These are phyloP conservation scores for Russula vinacea DNA, from an alignment of 768 basidiomycete species.

Conservation along the genomic window DNA sequence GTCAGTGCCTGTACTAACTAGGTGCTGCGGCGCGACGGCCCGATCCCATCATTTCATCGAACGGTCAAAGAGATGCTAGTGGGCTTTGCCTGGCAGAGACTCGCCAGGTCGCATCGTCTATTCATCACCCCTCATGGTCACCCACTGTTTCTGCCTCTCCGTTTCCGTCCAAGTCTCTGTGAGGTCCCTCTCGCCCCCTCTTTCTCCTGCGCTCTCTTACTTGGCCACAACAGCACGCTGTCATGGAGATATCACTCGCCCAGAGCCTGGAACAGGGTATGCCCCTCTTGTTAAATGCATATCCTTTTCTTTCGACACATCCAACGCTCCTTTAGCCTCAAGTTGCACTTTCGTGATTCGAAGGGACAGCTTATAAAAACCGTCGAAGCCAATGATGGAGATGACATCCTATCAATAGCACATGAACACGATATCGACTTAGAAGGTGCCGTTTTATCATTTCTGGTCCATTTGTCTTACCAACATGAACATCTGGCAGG, in stretches of 20 bases:
- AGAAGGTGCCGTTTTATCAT: constrained; percentile 57
- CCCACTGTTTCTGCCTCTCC: neutral
- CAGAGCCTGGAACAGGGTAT: constrained; percentile 67
- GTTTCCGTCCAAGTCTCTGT: constrained; percentile 15
- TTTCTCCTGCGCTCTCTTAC: neutral
- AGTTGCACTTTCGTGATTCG: constrained; percentile 84
- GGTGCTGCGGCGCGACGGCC: constrained; percentile 6
- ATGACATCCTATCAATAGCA: constrained; percentile 85
- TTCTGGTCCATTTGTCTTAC: constrained; percentile 2
- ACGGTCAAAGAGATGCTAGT: neutral
- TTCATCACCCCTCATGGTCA: neutral
- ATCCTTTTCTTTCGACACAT: neutral
- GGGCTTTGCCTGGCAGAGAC: constrained; percentile 12
- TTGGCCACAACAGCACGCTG: constrained; percentile 26
- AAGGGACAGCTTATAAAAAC: constrained; percentile 83
- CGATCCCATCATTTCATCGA: neutral
- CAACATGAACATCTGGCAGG: constrained; percentile 46
- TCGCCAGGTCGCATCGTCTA: constrained; percentile 9
- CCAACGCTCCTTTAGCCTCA: constrained; percentile 57
- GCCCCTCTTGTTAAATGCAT: constrained; percentile 21
- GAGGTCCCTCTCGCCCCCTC: neutral
- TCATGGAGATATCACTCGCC: constrained; percentile 59
- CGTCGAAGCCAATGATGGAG: constrained; percentile 90
- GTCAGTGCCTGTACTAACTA: neutral
- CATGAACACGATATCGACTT: constrained; percentile 96